These are phyloP conservation scores for Nelumbo lutea DNA, from an alignment of 164 flowering plant species.

Conservation along the genomic window DNA sequence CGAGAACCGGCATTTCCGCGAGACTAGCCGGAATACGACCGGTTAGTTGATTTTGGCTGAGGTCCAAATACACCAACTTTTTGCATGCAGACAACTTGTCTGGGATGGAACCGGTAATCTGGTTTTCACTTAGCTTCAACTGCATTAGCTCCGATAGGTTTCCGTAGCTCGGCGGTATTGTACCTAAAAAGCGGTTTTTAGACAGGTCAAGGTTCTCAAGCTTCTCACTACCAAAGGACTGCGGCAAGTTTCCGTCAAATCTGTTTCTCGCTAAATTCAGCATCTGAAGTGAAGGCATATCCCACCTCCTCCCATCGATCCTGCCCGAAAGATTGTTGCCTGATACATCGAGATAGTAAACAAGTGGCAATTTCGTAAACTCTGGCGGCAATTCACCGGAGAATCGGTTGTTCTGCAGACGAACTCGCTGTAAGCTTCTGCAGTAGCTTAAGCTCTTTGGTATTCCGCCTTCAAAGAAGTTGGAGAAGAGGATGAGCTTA, in stretches of 20 bases:
- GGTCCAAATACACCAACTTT: constrained; percentile 12
- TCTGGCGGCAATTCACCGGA: constrained; percentile 49
- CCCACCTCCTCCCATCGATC: constrained; percentile 45
- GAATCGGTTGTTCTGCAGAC: constrained; percentile 60
- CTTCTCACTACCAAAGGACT: constrained; percentile 38
- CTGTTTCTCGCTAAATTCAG: constrained; percentile 50
- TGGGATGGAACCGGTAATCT: constrained; percentile 62
- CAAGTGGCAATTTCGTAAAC: constrained; percentile 48
- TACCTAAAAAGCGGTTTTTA: constrained; percentile 51
- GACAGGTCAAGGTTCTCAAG: constrained; percentile 69
- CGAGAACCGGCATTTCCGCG: constrained; percentile 3
- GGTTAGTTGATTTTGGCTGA: constrained; percentile 7
- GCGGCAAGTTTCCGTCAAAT: constrained; percentile 58
- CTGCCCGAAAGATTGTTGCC: constrained; percentile 54
- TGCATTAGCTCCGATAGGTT: constrained; percentile 44
- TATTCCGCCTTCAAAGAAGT: constrained; percentile 51
- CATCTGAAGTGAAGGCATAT: constrained; percentile 68
- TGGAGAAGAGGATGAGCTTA: constrained; percentile 84
- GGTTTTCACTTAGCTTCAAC: constrained; percentile 44
- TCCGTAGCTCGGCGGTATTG: constrained; percentile 45
- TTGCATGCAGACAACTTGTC: constrained; percentile 40
- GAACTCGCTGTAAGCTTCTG: constrained; percentile 53
- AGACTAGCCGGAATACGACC: constrained; percentile 7
- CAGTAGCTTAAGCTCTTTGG: constrained; percentile 47
- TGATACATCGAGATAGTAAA: constrained; percentile 72